These are phyloP conservation scores for Plasmodium ovale DNA, from an alignment of 169 alveolate genomes.

Conservation along the genomic window DNA sequence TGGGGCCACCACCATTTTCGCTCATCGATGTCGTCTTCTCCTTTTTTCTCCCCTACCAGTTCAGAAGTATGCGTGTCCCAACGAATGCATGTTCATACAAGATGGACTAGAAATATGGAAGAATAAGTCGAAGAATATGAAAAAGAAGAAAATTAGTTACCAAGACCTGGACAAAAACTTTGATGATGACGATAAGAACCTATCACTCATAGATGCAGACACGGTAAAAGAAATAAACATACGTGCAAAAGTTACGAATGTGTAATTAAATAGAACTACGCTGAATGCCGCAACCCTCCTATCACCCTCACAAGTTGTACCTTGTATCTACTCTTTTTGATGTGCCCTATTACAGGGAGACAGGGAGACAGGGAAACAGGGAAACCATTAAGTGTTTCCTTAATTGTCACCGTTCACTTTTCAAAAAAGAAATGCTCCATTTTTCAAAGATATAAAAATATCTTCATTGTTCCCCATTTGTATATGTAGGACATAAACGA, in stretches of 20 bases:
- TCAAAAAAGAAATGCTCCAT: too few species aligned
- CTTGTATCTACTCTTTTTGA: too few species aligned
- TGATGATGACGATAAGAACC: slow-evolving; percentile 61
- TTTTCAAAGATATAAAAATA: too few species aligned
- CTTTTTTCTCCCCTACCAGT: slow-evolving; percentile 3
- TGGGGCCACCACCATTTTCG: too few species aligned
- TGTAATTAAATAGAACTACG: too few species aligned
- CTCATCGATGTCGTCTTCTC: neutral
- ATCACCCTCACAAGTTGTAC: too few species aligned
- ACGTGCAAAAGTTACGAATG: too few species aligned
- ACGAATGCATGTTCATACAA: slow-evolving; percentile 74
- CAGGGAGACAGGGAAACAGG: too few species aligned
- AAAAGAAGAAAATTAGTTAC: slow-evolving; percentile 23
- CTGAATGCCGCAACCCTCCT: too few species aligned
- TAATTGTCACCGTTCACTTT: too few species aligned
- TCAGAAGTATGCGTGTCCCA: slow-evolving; percentile 71
- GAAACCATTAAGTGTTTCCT: too few species aligned
- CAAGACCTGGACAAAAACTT: slow-evolving; percentile 53
- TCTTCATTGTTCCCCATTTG: neutral
- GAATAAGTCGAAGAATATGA: slow-evolving; percentile 25
- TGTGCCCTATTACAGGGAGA: too few species aligned
- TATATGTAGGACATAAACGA: slow-evolving; percentile 52
- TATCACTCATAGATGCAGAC: slow-evolving; percentile 38
- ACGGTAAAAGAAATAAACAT: slow-evolving; percentile 68
- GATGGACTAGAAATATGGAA: slow-evolving; percentile 77